phyloP scores from a whole-genome alignment of 1,284 basidiomycete species.

The Melampsora occidentalis region DNA sequence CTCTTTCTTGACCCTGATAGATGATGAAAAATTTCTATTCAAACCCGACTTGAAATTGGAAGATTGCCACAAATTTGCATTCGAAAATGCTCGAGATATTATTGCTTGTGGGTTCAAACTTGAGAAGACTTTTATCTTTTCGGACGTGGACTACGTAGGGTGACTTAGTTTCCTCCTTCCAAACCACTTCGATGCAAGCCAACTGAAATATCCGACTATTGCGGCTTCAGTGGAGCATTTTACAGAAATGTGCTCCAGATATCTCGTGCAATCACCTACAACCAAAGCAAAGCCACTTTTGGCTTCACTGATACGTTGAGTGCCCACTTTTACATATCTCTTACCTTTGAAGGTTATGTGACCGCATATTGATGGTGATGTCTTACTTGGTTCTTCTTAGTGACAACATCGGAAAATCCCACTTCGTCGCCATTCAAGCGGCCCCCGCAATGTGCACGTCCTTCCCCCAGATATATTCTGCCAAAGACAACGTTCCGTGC shows the following conservation, averaged over 20 bases:
- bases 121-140: constrained; percentile 96
- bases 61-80: constrained; percentile 78
- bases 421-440: constrained; percentile 96
- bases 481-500: constrained; percentile 76
- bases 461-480: constrained; percentile 96
- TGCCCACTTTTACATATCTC: constrained; percentile 1
- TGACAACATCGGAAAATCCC: constrained; percentile 96
- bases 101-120: constrained; percentile 92
- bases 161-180: constrained; percentile 47
- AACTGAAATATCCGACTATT: neutral
- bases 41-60: constrained; percentile 89
- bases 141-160: constrained; percentile 79
- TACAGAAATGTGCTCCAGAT: constrained; percentile 93
- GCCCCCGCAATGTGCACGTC: constrained; percentile 96
- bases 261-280: constrained; percentile 86
- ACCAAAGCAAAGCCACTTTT: constrained; percentile 90
- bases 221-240: constrained; percentile 67
- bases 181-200: neutral
- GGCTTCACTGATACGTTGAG: constrained; percentile 85
- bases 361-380: neutral
- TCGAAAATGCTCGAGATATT: constrained; percentile 86
- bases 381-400: constrained; percentile 57
- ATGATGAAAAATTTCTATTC: constrained; percentile 99
- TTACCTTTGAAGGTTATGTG: neutral
- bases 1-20: constrained; percentile 52